A percentile compares a stretch with the other conserved stretches of the same genome.
These are phyloP conservation scores for Conticribra weissflogii DNA, from an alignment of 108 stramenopile species.

Conservation along the genomic window DNA sequence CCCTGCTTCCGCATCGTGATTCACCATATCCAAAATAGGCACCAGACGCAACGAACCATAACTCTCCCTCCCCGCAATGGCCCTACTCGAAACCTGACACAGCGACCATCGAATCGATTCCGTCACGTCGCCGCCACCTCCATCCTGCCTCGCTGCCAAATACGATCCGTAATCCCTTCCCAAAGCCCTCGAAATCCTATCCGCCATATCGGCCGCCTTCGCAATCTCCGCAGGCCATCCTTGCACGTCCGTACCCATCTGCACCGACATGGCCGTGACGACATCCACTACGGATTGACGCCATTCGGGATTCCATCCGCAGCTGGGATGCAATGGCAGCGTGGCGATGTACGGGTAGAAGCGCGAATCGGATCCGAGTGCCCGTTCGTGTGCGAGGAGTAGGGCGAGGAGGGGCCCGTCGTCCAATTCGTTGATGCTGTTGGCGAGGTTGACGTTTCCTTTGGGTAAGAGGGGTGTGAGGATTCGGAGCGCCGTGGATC, in stretches of 20 bases:
- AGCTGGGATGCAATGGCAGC: constrained; percentile 75
- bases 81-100: constrained; percentile 82
- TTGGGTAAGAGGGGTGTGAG: constrained; percentile 56
- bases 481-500: constrained; percentile 66
- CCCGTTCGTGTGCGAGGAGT: constrained; percentile 77
- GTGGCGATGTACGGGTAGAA: constrained; percentile 83
- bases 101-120: constrained; percentile 73
- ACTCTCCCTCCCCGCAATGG: constrained; percentile 62
- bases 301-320: constrained; percentile 62
- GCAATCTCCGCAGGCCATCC: constrained; percentile 78
- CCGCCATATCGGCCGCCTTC: constrained; percentile 66
- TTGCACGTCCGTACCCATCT: constrained; percentile 71
- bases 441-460: constrained; percentile 28
- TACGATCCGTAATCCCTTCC: constrained; percentile 45
- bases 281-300: constrained; percentile 72
- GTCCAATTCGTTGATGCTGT: constrained; percentile 67
- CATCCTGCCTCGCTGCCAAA: constrained; percentile 36
- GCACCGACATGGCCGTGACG: constrained; percentile 65
- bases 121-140: constrained; percentile 38
- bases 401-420: constrained; percentile 73
- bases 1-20: constrained; percentile 78
- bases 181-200: constrained; percentile 54
- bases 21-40: constrained; percentile 81
- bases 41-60: constrained; percentile 73
- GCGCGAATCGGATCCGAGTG: constrained; percentile 59